A percentile compares a stretch with the other conserved stretches of the same genome.
phyloP scores from a whole-genome alignment of 169 alveolate species.

The Plasmodium gallinaceum region DNA sequence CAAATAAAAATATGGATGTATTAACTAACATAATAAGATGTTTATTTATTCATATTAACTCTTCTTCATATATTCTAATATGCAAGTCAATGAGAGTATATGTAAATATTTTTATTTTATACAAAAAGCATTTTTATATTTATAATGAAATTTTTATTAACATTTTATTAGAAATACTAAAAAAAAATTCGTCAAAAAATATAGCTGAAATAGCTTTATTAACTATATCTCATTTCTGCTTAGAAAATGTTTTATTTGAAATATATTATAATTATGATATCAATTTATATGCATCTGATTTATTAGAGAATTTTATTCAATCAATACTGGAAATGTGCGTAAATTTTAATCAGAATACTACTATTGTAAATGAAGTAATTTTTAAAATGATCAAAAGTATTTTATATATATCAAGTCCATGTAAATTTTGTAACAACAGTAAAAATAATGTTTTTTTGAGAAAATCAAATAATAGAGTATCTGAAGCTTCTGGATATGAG shows the following conservation, averaged over 20 bases:
- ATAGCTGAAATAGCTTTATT: slow-evolving; percentile 62
- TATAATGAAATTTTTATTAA: slow-evolving; percentile 72
- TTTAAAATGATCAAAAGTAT: slow-evolving; percentile 64
- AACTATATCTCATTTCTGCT: slow-evolving; percentile 57
- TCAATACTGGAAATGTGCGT: slow-evolving; percentile 43
- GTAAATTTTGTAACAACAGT: background rate
- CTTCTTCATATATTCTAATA: slow-evolving; percentile 69
- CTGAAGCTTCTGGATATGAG: slow-evolving; percentile 32
- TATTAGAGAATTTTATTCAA: slow-evolving; percentile 40
- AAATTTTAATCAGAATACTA: slow-evolving; percentile 62
- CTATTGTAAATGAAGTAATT: slow-evolving; percentile 48
- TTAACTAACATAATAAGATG: slow-evolving; percentile 62
- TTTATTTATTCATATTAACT: slow-evolving; percentile 55
- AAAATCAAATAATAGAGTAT: slow-evolving; percentile 1
- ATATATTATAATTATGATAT: slow-evolving; percentile 65
- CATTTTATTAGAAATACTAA: slow-evolving; percentile 53
- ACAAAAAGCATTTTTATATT: slow-evolving; percentile 59
- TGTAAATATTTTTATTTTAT: slow-evolving; percentile 70
- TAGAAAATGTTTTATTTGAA: slow-evolving; percentile 72
- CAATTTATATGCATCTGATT: slow-evolving; percentile 69
- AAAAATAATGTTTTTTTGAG: background rate
- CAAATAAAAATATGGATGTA: slow-evolving; percentile 40
- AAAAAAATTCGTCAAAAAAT: slow-evolving; percentile 40
- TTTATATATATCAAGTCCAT: slow-evolving; percentile 50
- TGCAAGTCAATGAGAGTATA: slow-evolving; percentile 73